A percentile compares a stretch with the other conserved stretches of the same genome.
Evolutionary conservation across 2,329 filamentous ascomycete genomes (phyloP).

Genomic region (Beauveria sp.): DNA sequence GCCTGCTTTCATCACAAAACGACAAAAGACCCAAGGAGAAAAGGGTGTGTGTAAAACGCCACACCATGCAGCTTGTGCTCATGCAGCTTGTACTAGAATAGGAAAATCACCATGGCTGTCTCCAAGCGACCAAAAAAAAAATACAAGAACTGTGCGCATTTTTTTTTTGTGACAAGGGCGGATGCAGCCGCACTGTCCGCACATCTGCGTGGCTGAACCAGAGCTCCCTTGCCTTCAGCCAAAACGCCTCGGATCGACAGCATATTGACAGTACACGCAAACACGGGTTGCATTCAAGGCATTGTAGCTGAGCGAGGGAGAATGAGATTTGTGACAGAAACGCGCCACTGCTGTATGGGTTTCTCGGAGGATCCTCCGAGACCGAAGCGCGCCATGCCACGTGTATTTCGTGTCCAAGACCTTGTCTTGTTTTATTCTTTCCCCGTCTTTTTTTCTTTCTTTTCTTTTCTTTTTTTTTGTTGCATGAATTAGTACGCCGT

Average conservation of each 20-base stretch:
- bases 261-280: neutral
- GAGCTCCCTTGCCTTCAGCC: neutral
- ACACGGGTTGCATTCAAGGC: neutral
- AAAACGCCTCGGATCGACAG: neutral
- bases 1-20: neutral
- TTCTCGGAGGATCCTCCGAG: conserved; percentile 1
- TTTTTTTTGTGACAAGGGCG: too few relatives aligned
- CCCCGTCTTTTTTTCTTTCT: neutral
- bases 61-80: neutral
- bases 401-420: neutral
- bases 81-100: too few relatives aligned
- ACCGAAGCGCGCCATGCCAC: neutral
- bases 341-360: neutral
- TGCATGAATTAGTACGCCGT: too few relatives aligned
- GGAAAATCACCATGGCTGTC: neutral
- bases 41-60: neutral
- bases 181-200: too few relatives aligned
- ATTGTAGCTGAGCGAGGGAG: neutral
- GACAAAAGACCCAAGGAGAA: neutral
- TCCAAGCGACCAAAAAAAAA: neutral
- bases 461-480: too few relatives aligned
- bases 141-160: too few relatives aligned
- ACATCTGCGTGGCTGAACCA: neutral
- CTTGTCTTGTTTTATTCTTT: neutral
- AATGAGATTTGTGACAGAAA: neutral